Base-by-base conservation (phyloP, 495 filamentous ascomycete genomes). In the Penicillium cosmopolitanum region DNA sequence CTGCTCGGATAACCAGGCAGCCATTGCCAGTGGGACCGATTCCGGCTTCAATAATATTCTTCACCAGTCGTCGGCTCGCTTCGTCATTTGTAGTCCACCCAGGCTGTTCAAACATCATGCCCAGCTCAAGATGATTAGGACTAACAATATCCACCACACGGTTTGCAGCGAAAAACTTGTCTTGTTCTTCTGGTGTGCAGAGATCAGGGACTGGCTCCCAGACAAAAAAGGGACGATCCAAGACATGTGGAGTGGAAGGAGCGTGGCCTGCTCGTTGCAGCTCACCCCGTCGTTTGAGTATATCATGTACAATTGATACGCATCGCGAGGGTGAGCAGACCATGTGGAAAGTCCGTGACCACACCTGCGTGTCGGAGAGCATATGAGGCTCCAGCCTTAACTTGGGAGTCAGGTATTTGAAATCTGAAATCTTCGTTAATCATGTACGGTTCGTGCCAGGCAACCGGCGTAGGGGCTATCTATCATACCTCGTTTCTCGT, bases 121-220 rank as follows among this genome's bases (percentile, higher is more conserved):
- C 89, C 16, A 97, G 79, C 72, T 98, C 95, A 50, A 84, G 71
- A 69, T 95, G 89, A 70, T 98, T 98, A 15, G 95, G 94, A 53
- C 88, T 92, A 68, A 95, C 87, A 53, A 97, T 79, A 69, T 98
- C 89, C 33, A 97, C 87, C 16, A 88, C 73, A n/a, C 80, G 79
- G 23, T 90, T 82, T 15, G 86, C 86, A 53, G 88, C 84, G 35
- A 88, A 83, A 74, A 88, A 90, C 58, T 85, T 88, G 2, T 86
- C 77, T 51, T 92, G 79, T 71, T 97, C 86, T 58, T 85, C 83
- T 0, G 91, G 90, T 0, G 80, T 85, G 69, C 95, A 97, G 2
- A 90, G 83, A 68, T 96, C 91, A 11, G 96, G 95, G 4, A 97
- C 88, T 4, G 95, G 95, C 69, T 98, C 95, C 95, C 95, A 98